Evolutionary conservation across 192 early-diverging fungal genomes (phyloP).

Genomic region (Podila clonocystis): DNA sequence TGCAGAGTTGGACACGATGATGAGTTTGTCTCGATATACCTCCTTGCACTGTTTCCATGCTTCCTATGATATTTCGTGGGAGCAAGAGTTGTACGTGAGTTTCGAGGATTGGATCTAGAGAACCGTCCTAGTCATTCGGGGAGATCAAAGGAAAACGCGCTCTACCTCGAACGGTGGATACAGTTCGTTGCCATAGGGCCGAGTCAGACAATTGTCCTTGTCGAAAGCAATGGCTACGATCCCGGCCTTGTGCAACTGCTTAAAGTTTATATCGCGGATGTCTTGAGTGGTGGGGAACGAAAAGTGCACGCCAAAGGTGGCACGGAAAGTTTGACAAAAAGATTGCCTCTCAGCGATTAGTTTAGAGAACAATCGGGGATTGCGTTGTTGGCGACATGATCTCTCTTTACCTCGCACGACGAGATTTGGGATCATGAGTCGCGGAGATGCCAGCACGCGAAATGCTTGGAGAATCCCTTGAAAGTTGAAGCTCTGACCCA

Average conservation of each 20-base stretch:
- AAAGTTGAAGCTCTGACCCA: constrained; percentile 86
- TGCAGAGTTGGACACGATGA: constrained; percentile 93
- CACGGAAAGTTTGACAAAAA: neutral
- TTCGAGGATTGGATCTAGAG: neutral
- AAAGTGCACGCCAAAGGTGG: neutral
- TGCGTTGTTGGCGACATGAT: neutral
- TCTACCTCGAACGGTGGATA: constrained; percentile 74
- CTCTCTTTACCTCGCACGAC: constrained; percentile 65
- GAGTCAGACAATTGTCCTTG: constrained; percentile 96
- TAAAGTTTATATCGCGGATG: constrained; percentile 76
- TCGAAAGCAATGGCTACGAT: constrained; percentile 89
- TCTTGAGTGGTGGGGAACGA: constrained; percentile 50
- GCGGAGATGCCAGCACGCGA: constrained; percentile 66
- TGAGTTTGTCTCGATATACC: constrained; percentile 68
- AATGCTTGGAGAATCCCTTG: constrained; percentile 67
- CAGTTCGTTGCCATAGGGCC: constrained; percentile 77
- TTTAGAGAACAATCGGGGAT: neutral
- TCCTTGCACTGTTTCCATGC: constrained; percentile 75
- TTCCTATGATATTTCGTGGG: constrained; percentile 32
- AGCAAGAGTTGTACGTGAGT: neutral
- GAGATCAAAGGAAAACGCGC: too few species aligned
- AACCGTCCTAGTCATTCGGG: too few species aligned
- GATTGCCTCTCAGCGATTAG: too few species aligned
- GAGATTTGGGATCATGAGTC: constrained; percentile 81
- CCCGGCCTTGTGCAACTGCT: constrained; percentile 61